phyloP scores from a whole-genome alignment of 352 stramenopile species.

The Phytophthora ohioensis region DNA sequence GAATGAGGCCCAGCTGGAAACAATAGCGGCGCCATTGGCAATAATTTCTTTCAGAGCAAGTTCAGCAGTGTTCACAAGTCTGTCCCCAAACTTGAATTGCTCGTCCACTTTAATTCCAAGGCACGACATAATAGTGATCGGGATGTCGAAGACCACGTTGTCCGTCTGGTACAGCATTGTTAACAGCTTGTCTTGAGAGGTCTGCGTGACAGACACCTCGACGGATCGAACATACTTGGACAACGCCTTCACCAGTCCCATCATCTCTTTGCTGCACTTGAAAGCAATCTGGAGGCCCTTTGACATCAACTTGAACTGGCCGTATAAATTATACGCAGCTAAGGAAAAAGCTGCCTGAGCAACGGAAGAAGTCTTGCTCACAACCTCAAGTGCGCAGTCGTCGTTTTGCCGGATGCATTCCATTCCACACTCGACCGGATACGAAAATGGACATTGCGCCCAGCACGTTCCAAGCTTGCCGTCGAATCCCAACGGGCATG shows the following conservation, averaged over 20 bases:
- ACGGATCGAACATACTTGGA: constrained; percentile 45
- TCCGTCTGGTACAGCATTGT: constrained; percentile 55
- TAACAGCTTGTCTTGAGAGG: constrained; percentile 46
- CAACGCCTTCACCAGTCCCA: constrained; percentile 45
- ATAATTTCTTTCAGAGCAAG: constrained; percentile 49
- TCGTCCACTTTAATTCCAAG: constrained; percentile 42
- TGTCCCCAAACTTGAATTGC: constrained; percentile 37
- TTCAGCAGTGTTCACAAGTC: constrained; percentile 48
- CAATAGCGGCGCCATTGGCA: constrained; percentile 41
- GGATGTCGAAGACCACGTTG: constrained; percentile 57
- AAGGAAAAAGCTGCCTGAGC: constrained; percentile 38
- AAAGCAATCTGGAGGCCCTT: constrained; percentile 42
- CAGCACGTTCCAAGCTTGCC: constrained; percentile 47
- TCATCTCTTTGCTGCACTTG: constrained; percentile 52
- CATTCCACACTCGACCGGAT: constrained; percentile 49
- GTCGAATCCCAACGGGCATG: constrained; percentile 43
- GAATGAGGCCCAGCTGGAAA: constrained; percentile 44
- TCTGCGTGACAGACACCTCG: constrained; percentile 40
- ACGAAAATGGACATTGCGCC: constrained; percentile 48
- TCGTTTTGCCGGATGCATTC: constrained; percentile 58
- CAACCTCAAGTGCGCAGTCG: constrained; percentile 46
- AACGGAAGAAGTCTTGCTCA: constrained; percentile 42
- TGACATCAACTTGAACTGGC: constrained; percentile 41
- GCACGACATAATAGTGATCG: constrained; percentile 52
- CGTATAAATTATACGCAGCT: constrained; percentile 37